Evolutionary conservation across 192 early-diverging fungal species (phyloP), one percentile per base, ranked within the genome.

Genomic region (Umbelopsis ramanniana): DNA sequence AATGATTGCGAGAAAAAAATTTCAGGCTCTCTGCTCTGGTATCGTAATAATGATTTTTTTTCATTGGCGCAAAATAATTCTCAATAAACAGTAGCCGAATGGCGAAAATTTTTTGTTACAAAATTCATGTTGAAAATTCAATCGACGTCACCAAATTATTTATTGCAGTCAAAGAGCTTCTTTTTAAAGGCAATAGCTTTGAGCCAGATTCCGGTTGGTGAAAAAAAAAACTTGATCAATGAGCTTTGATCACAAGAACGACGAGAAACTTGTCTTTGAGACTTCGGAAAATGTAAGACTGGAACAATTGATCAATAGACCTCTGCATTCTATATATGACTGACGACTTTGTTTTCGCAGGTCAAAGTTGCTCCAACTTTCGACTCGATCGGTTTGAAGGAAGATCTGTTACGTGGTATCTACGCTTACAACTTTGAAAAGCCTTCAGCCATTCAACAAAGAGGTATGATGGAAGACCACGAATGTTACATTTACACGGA

Each of bases 401-500:
- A 98, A 71, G 96, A 99, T 74, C 84, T 99, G 43, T 81, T 99
- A 57, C 87, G 97, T 73, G 97, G 97, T 57, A 96, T 99, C 81
- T 99, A 97, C 77, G 97, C 96, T 23, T 97, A 97, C 88, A 96
- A 95, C 84, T 97, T 96, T 88, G 97, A 99, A 79, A 93, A 93
- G 76, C 97, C 96, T 5, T 98, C 96, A 4, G 95, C 97, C 68
- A 99, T 99, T 85, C 97, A 99, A 81, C 97, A 99, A 83, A 90
- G 97, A 83, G 77, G 77, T 79, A 74, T 38, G 57, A 12, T n/a
- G 17, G 19, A 7, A 43, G 40, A 0, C 8, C 40, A 5, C 55
- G 15, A 2, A 3, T 63, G 4, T 3, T 63, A 6, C 19, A 21
- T 38, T 63, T 17, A 63, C 57, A 63, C 2, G 17, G 26, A 19